phyloP scores from a whole-genome alignment of 768 basidiomycete species.

The Collybiopsis confluens region DNA sequence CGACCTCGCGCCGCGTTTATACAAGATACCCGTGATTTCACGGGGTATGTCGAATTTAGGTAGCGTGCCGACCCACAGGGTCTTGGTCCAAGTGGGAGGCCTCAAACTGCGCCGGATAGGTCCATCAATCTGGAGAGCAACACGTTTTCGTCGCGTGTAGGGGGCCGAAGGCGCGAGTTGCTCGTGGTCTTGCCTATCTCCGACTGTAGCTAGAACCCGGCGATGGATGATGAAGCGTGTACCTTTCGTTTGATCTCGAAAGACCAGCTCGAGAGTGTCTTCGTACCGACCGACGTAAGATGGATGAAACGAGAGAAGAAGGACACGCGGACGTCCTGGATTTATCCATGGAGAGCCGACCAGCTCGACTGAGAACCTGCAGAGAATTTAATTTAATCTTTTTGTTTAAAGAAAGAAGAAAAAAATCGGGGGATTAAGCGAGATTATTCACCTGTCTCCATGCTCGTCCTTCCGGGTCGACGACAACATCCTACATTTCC shows the following conservation, averaged over 20 bases:
- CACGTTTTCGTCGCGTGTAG: conserved; percentile 28
- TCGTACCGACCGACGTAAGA: conserved; percentile 39
- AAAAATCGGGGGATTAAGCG: no score
- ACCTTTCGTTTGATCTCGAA: conserved; percentile 28
- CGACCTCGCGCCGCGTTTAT: conserved; percentile 13
- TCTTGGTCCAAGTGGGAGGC: conserved; percentile 36
- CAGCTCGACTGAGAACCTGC: conserved; percentile 29
- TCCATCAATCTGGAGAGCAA: conserved; percentile 23
- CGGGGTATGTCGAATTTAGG: conserved; percentile 27
- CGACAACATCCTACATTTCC: not conserved
- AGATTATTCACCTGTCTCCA: not conserved
- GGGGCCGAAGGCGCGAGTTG: conserved; percentile 40
- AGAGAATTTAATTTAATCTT: no score
- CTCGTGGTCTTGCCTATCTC: conserved; percentile 45
- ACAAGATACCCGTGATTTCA: conserved; percentile 27
- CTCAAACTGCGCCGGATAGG: conserved; percentile 29
- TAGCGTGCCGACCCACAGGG: conserved; percentile 29
- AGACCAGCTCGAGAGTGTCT: conserved; percentile 45
- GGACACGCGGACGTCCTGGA: conserved; percentile 20
- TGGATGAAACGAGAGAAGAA: conserved; percentile 29
- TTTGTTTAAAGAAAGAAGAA: no score
- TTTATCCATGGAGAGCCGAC: conserved; percentile 19
- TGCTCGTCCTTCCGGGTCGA: not conserved
- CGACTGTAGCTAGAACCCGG: conserved; percentile 40
- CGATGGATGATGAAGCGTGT: conserved; percentile 46